Conservation (phyloP, 2,329 filamentous ascomycete genomes). For the Alternaria triticimaculans region DNA sequence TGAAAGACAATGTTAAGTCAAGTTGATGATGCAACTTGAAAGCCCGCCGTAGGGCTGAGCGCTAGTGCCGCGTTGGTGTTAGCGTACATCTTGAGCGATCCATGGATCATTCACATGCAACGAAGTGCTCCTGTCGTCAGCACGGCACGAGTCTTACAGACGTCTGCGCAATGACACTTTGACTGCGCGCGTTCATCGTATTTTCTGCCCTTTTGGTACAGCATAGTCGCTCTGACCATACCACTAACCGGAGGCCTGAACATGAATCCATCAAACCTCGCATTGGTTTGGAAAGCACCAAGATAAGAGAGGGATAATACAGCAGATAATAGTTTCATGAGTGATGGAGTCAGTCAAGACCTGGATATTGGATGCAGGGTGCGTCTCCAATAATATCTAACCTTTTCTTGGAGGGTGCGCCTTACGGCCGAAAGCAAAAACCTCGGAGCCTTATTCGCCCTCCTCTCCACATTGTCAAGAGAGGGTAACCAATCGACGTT, state of each 20-base stretch:
- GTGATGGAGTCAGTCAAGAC: background rate
- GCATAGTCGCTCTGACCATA: background rate
- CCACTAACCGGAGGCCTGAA: background rate
- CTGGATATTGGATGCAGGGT: background rate
- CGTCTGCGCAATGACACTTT: background rate
- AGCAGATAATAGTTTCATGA: background rate
- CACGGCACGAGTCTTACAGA: background rate
- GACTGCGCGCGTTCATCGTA: background rate
- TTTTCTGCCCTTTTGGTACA: background rate
- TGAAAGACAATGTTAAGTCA: background rate
- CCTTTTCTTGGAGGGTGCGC: background rate
- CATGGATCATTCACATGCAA: background rate
- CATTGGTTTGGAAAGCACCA: background rate
- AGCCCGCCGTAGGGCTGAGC: constrained; percentile 7
- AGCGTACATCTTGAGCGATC: background rate
- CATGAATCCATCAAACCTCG: background rate
- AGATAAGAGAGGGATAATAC: background rate
- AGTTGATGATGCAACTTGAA: constrained; percentile 18
- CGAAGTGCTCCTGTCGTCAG: background rate
- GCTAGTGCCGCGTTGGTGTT: constrained; percentile 1
- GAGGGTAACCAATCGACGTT: background rate
- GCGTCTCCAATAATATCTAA: background rate
- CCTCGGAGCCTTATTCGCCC: background rate
- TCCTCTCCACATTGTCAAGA: background rate
- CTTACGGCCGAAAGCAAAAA: background rate